Evolutionary conservation across 1,139 yeast species (phyloP), one percentile per base, ranked within the genome.

Genomic region (Yamadazyma aaseri): DNA sequence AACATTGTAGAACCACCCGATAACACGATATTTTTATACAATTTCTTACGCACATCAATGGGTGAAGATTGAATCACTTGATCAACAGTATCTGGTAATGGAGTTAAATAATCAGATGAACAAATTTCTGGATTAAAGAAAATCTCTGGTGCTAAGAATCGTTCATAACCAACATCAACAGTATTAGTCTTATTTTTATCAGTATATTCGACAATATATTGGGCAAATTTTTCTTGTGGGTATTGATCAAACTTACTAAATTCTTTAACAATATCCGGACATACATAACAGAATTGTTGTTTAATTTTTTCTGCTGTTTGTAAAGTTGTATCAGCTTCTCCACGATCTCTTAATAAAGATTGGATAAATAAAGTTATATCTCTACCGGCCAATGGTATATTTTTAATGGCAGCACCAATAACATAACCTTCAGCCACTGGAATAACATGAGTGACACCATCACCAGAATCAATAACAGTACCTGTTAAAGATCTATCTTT

Each of bases 351-450:
- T 50, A 92, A 74, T 56, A 94, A 70, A 34, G 87, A 80, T 66
- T 92, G 99, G 49, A 92, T 90, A 59, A 94, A 92, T 49, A 80
- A 74, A 5, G 98, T 92, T 54, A 92, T 90, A 58, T 94, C 98
- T 63, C 98, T 81, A 50, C 99, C 99, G 1, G 99, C 99, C 60
- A 92, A 83, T 36, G 99, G 99, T 42, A 92, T 89, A 58, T 92
- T 90, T 57, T 94, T 92, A 58, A 92, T 92, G 29, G 97, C 96
- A 10, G 95, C 81, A 6, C 97, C 98, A 58, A 92, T 92, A 26
- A 94, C 98, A 56, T 92, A 92, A 36, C 99, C 99, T 65, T 92
- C 99, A 15, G 98, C 99, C 26, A 92, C 99, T 9, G 99, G 98
- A 42, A 94, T 92, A 34, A 92, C 98, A 60, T 92, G 99, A 7